These are phyloP conservation scores for Yamadazyma membranifaciens DNA, from an alignment of 1,139 yeast species.

Conservation along the genomic window DNA sequence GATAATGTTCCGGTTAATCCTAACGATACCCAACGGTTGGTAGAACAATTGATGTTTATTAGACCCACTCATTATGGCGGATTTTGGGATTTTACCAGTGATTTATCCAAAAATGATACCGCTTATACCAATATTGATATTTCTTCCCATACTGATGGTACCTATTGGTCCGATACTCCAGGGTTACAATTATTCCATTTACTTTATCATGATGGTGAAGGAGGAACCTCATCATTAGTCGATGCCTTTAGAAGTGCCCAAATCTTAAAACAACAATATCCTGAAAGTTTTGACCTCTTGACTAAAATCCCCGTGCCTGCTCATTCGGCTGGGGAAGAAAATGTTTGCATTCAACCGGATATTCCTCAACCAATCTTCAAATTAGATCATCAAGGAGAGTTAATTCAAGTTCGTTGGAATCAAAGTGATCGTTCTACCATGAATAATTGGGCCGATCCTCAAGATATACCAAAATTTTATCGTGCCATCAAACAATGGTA, in stretches of 20 bases:
- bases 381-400: slow-evolving; percentile 51
- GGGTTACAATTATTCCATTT: slow-evolving; percentile 73
- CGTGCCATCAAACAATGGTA: slow-evolving; percentile 61
- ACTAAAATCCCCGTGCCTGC: slow-evolving; percentile 61
- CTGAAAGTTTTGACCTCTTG: slow-evolving; percentile 56
- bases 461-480: slow-evolving; percentile 58
- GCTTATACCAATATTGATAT: slow-evolving; percentile 74
- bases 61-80: slow-evolving; percentile 80
- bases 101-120: slow-evolving; percentile 67
- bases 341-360: slow-evolving; percentile 64
- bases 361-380: slow-evolving; percentile 61
- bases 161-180: slow-evolving; percentile 77
- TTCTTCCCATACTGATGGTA: slow-evolving; percentile 72
- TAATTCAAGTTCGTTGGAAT: slow-evolving; percentile 73
- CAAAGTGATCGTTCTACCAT: slow-evolving; percentile 71
- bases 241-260: slow-evolving; percentile 69
- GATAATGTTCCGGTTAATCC: slow-evolving; percentile 63
- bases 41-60: slow-evolving; percentile 61
- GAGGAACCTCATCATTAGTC: slow-evolving; percentile 72
- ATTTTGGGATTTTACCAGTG: slow-evolving; percentile 79
- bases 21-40: slow-evolving; percentile 58
- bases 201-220: slow-evolving; percentile 62
- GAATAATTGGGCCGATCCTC: slow-evolving; percentile 55
- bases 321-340: slow-evolving; percentile 74
- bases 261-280: slow-evolving; percentile 44